These are phyloP conservation scores for Alternaria sp. DNA, from an alignment of 2,329 filamentous ascomycete species.

Conservation along the genomic window DNA sequence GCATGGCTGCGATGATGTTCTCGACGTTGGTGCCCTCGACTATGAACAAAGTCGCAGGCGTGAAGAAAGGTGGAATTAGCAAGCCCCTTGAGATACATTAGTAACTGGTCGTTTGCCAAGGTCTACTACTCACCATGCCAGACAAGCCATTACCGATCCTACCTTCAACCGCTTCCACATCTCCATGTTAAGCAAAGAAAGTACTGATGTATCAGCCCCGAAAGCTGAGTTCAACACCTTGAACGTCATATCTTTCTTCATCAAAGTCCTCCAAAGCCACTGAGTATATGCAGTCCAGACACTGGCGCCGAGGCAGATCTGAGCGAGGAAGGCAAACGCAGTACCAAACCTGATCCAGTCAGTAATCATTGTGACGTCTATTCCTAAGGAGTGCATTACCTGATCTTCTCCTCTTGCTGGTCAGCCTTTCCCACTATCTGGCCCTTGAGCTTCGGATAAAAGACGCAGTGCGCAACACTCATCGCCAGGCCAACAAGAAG, in stretches of 20 bases:
- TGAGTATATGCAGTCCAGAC: background rate
- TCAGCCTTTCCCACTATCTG: background rate
- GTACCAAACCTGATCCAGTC: background rate
- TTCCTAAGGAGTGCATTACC: background rate
- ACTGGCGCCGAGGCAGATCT: background rate
- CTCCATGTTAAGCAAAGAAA: background rate
- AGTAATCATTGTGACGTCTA: accelerated
- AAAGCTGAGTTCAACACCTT: background rate
- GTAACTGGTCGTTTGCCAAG: too few species aligned
- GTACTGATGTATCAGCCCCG: background rate
- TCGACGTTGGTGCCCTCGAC: background rate
- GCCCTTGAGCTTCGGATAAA: background rate
- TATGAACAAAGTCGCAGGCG: background rate
- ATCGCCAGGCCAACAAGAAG: background rate
- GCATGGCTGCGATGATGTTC: background rate
- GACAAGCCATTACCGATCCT: background rate
- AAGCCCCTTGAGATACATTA: background rate
- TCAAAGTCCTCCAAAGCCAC: background rate
- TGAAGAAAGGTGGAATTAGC: background rate
- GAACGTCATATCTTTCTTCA: background rate
- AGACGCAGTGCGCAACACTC: background rate
- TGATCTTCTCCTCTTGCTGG: background rate
- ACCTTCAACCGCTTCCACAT: background rate
- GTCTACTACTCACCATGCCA: background rate
- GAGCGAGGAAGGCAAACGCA: background rate